A percentile compares a stretch with the other conserved stretches of the same genome.
These are phyloP conservation scores for Russula lepida DNA, from an alignment of 768 basidiomycete genomes.

Conservation along the genomic window DNA sequence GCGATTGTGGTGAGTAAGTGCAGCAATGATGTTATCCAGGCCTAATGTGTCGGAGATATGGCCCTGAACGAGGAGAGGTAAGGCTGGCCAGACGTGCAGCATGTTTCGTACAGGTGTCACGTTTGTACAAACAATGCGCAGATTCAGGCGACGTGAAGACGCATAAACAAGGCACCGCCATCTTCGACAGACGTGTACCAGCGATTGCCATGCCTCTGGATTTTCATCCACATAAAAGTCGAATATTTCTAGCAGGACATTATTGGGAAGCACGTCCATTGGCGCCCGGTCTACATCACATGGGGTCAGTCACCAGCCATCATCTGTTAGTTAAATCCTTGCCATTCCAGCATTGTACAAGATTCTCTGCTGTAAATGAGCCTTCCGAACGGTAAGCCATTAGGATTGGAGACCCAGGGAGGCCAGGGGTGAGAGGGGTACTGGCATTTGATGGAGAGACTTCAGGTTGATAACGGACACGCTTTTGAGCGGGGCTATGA, in stretches of 20 bases:
- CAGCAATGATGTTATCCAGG: background rate
- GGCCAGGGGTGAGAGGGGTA: too few relatives aligned
- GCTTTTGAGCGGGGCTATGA: too few relatives aligned
- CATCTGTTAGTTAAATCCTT: too few relatives aligned
- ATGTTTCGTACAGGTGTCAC: background rate
- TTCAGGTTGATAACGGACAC: too few relatives aligned
- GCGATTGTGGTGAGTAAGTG: background rate
- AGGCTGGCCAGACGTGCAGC: background rate
- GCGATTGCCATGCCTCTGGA: background rate
- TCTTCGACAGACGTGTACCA: background rate
- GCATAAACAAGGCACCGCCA: background rate
- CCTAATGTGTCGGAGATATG: too few relatives aligned
- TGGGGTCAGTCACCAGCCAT: too few relatives aligned
- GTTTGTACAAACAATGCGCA: background rate
- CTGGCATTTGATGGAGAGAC: too few relatives aligned
- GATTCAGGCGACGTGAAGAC: background rate
- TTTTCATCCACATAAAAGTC: background rate
- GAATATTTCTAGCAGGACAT: constrained; percentile 1
- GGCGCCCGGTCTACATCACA: background rate
- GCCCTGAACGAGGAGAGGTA: too few relatives aligned
- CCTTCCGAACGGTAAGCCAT: too few relatives aligned
- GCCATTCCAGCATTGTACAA: too few relatives aligned
- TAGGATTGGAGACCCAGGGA: too few relatives aligned
- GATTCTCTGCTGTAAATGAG: too few relatives aligned
- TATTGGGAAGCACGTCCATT: background rate